Evolutionary conservation across 768 basidiomycete species (phyloP), one percentile per base, ranked within the genome.

Genomic region (Tylopilus vinaceipallidus): DNA sequence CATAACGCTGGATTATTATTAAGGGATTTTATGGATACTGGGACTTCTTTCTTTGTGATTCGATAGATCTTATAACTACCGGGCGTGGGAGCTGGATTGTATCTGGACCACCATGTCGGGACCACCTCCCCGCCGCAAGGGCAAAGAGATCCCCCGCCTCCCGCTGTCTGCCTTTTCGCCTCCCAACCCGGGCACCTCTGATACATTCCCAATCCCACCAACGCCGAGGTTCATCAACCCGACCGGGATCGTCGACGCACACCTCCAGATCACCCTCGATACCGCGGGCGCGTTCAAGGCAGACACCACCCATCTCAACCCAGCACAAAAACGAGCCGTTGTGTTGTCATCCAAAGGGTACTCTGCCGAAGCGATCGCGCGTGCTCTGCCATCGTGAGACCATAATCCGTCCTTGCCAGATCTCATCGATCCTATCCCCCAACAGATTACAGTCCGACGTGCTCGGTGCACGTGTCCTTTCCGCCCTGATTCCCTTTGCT

Each of bases 121-220:
- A 3, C 4, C 41, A 6, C 40, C n/a, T n/a, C 58, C 68, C 12
- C 79, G 83, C 55, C 82, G 84, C 60, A 88, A 79, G 63, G 80
- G 76, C 22, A 88, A 82, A 63, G 72, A 79, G 19, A 79, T 83
- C 5, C 91, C 90, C 8, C 78, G 75, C 39, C 80, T 93, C 12
- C 88, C 89, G 0, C 65, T 83, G 22, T 89, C 88, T 11, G 90
- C 82, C 0, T 92, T 92, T 65, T 79, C 75, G 23, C 81, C 87
- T 0, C 85, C 86, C 22, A 86, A 78, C 67, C 75, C 84, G 4
- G 82, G 83, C 45, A 78, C 81, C 0, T 77, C 76, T 17, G 88
- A 89, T 38, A 71, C 71, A 1, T 90, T 89, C 62, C 86, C 83
- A 2, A 55, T 87, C 10, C 80, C 84, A 8, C 80, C 83, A 19